Percentiles rank a stretch among this genome's conserved stretches.
phyloP scores from a whole-genome alignment of 345 rosid genomes.

The Brassica incana region DNA sequence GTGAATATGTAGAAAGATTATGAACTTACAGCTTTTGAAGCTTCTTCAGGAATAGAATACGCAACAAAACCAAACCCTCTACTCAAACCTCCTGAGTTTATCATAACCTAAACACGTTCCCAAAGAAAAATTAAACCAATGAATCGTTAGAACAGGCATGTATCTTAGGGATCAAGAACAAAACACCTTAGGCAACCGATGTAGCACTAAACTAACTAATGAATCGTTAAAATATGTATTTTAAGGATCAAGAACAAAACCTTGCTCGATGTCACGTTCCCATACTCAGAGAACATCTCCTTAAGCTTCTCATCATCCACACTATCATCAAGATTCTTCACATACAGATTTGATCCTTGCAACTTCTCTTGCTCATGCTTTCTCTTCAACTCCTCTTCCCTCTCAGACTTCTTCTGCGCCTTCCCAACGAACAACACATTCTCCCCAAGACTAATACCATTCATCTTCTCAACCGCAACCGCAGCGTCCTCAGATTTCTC shows the following conservation, averaged over 20 bases:
- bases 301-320: conserved; percentile 58
- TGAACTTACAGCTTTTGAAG: conserved; percentile 57
- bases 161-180: background rate
- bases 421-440: conserved; percentile 64
- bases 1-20: background rate
- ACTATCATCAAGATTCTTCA: conserved; percentile 67
- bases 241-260: conserved; percentile 12
- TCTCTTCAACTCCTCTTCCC: conserved; percentile 59
- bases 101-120: conserved; percentile 49
- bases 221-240: background rate
- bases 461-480: conserved; percentile 58
- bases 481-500: conserved; percentile 56
- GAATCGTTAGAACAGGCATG: background rate
- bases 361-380: conserved; percentile 64
- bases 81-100: conserved; percentile 54
- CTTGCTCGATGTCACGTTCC: conserved; percentile 71
- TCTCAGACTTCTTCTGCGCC: conserved; percentile 72
- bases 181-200: background rate
- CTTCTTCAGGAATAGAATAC: conserved; percentile 65
- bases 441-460: conserved; percentile 52
- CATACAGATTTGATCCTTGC: conserved; percentile 60
- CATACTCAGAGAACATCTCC: conserved; percentile 65
- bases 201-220: background rate
- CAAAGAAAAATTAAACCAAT: background rate
- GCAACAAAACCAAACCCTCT: conserved; percentile 82